Percentiles rank a stretch among this genome's conserved stretches.
phyloP scores from a whole-genome alignment of 805 yeast species.

The Starmera pachycereana region DNA sequence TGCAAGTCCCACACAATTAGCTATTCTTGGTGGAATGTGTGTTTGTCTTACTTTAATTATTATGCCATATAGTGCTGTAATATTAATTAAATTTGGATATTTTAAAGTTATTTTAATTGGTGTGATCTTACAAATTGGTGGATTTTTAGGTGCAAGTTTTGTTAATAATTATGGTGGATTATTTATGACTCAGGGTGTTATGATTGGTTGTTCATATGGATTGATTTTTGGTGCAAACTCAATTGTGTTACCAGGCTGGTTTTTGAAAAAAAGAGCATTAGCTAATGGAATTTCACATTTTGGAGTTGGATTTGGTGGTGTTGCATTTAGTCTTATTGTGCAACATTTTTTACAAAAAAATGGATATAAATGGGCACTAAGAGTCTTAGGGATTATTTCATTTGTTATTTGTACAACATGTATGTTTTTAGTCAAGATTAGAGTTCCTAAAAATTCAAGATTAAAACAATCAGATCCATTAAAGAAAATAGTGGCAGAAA shows the following conservation, averaged over 20 bases:
- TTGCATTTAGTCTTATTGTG: constrained; percentile 29
- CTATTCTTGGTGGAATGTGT: constrained; percentile 44
- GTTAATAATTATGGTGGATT: constrained; percentile 39
- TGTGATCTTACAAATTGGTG: constrained; percentile 31
- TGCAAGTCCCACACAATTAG: constrained; percentile 41
- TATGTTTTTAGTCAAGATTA: constrained; percentile 32
- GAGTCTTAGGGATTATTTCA: constrained; percentile 32
- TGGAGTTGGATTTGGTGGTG: constrained; percentile 48
- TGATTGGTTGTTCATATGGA: constrained; percentile 41
- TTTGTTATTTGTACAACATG: constrained; percentile 29
- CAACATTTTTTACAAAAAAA: constrained; percentile 30
- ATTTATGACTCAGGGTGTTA: constrained; percentile 40
- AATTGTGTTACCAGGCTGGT: constrained; percentile 44
- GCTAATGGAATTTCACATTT: constrained; percentile 39
- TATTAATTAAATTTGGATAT: constrained; percentile 34
- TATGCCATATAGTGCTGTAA: constrained; percentile 36
- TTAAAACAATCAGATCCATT: constrained; percentile 14
- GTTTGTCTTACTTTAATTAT: constrained; percentile 40
- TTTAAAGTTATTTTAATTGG: constrained; percentile 29
- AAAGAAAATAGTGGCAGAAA: constrained; percentile 16
- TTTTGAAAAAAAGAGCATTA: constrained; percentile 34
- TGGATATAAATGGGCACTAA: constrained; percentile 37
- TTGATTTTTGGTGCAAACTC: constrained; percentile 43
- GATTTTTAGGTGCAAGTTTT: constrained; percentile 42
- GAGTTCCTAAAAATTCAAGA: constrained; percentile 23